Evolutionary conservation across 345 rosid species (phyloP), one percentile per base, ranked within the genome.

Genomic region (Salix exigua): DNA sequence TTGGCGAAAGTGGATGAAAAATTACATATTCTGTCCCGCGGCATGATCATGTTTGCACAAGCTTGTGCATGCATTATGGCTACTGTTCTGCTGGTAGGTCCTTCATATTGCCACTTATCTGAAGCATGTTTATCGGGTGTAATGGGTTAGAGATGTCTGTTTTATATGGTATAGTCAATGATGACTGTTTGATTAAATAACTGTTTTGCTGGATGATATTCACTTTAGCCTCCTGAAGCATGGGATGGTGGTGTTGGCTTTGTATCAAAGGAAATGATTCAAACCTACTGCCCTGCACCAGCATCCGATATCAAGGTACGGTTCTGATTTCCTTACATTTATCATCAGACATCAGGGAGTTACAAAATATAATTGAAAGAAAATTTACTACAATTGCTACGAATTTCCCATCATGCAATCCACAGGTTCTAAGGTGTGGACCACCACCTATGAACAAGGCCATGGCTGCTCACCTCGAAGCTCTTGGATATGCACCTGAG

Each of bases 361-460:
- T n/a, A 51, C 5, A 51, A 51, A 6, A 18, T 17, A 18, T 5
- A 19, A 0, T 19, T 17, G n/a, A 51, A 18, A 51, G 23, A 18
- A 51, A 17, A 18, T 53, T 21, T 53, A 53, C 61, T 7, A 53
- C 25, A 42, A 30, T 11, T 35, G 13, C 23, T 19, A 26, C 75
- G 73, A 70, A 79, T 69, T 70, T 40, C 69, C 16, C 28, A 53
- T 42, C 13, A 55, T 70, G 67, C 28, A 25, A 13, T 73, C 19
- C 84, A 75, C 86, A 96, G 99, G 81, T 96, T 72, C 85, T 96
- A 77, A 91, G 96, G 83, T 93, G 98, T 26, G 99, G 99, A 19
- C 97, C 98, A 2, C 97, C 99, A 28, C 98, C 97, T 0, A 96
- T 92, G 99, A 96, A 96, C 94, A 93, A 89, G 83, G 99, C 98